Evolutionary conservation across 768 basidiomycete species (phyloP), one percentile per base, ranked within the genome.

Genomic region (Suillus brevipes): DNA sequence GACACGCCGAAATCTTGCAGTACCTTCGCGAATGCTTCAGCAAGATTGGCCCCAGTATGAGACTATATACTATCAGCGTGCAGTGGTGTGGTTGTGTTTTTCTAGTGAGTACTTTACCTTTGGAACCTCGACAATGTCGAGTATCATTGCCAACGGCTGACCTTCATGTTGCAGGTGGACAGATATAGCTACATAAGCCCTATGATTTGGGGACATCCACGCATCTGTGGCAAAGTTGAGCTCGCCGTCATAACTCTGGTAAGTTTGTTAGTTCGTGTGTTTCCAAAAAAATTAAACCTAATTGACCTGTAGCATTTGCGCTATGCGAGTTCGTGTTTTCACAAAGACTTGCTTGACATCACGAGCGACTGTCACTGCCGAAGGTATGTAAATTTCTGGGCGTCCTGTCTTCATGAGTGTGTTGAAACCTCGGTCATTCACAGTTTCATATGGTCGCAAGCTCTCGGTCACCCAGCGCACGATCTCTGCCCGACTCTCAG

Each of bases 151-250:
- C 0, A 79, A 37, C 0, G 75, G 74, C 6, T 66, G 60, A 0
- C 79, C 78, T 0, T 78, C 49, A 4, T 72, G 34, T 40, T 77
- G 73, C 38, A 79, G 67, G 57, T 82, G 78, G 2, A 79, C 77
- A 0, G 71, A 72, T 7, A 78, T 56, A 0, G 76, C 77, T 2
- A 80, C 64, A 47, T 69, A 78, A 0, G 75, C 76, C 7, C 71
- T 63, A 49, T 79, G 74, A 60, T 81, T 81, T 0, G 77, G 75
- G 0, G 76, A 77, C 0, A 76, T 78, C 80, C 79, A 82, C 0
- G 73, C 71, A 65, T 82, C 78, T 0, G 76, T 77, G 0, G 70
- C 70, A 43, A 43, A 43, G n/a, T 43, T 43, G 42, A 43, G 42
- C 42, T 43, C 42, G 18, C 16, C 18, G 6, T 43, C 42, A 8